Conservation (phyloP, 2,329 filamentous ascomycete species). For the Fusarium caatingaense region DNA sequence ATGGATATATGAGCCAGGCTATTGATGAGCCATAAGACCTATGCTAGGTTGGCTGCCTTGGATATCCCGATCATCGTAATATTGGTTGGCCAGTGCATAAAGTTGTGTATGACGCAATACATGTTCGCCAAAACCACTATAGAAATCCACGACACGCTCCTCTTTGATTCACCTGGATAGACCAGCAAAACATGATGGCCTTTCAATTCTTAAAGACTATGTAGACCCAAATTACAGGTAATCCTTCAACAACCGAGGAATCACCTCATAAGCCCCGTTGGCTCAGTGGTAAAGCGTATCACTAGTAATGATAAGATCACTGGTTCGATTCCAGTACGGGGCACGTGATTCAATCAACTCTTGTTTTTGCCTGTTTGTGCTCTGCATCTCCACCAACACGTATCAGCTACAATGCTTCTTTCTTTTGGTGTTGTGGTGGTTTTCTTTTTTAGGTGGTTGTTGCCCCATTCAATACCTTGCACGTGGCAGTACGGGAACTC, state of each 20-base stretch:
- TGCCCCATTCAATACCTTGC: background rate
- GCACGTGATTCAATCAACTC: background rate
- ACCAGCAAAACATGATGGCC: too few species aligned
- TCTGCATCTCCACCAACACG: too few species aligned
- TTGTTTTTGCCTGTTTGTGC: background rate
- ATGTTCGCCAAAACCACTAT: background rate
- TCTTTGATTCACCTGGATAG: background rate
- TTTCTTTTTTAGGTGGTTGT: background rate
- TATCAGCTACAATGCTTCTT: background rate
- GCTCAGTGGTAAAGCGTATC: slow-evolving; percentile 45
- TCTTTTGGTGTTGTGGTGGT: background rate
- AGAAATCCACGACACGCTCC: background rate
- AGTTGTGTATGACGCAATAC: background rate
- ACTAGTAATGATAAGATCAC: slow-evolving; percentile 44
- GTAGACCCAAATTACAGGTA: rapidly evolving
- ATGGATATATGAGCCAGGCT: background rate
- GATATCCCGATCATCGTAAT: background rate
- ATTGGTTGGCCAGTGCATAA: background rate
- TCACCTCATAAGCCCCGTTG: slow-evolving; percentile 40
- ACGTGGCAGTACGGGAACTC: background rate
- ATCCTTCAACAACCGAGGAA: background rate
- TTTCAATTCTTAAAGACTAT: background rate
- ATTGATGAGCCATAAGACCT: background rate
- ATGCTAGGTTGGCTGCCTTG: background rate
- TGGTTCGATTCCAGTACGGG: slow-evolving; percentile 43